Evolutionary conservation across 1,139 yeast genomes (phyloP).

Genomic region (Diutina mesorugosa): DNA sequence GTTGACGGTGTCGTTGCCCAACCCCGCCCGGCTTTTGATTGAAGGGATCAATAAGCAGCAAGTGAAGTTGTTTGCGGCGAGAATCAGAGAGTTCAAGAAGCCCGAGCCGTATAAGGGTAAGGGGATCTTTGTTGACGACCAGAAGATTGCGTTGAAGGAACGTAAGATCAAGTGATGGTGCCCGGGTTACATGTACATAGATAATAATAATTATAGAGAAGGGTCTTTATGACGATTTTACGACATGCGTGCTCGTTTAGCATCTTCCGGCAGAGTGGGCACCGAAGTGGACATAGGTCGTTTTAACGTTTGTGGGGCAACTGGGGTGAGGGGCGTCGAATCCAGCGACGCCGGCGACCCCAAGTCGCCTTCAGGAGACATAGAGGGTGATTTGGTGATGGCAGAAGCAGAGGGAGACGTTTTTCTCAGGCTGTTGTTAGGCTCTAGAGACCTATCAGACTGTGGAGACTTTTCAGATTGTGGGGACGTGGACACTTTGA

Average conservation of each 20-base stretch:
- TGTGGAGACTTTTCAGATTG: not conserved
- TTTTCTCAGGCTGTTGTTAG: too few relatives aligned
- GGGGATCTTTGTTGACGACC: conserved; percentile 88
- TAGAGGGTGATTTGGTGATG: not conserved
- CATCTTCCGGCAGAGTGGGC: not conserved
- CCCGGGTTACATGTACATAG: not conserved
- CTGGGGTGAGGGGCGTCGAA: not conserved
- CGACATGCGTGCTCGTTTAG: not conserved
- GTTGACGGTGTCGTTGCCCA: conserved; percentile 61
- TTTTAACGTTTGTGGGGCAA: not conserved
- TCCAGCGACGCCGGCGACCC: not conserved
- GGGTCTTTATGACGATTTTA: not conserved
- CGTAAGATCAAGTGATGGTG: conserved; percentile 71
- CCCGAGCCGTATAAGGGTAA: conserved; percentile 99
- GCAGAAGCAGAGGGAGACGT: not conserved
- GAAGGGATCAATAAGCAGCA: conserved; percentile 86
- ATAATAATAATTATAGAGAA: not conserved
- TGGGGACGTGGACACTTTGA: too few relatives aligned
- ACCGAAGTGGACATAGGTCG: not conserved
- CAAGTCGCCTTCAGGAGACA: not conserved
- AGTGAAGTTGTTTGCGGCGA: conserved; percentile 81
- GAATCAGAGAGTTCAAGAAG: conserved; percentile 73
- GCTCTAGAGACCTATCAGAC: too few relatives aligned
- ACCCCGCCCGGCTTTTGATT: conserved; percentile 76
- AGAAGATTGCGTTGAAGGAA: conserved; percentile 80